phyloP scores from a whole-genome alignment of 1,284 basidiomycete species.

The Bjerkandera adusta region DNA sequence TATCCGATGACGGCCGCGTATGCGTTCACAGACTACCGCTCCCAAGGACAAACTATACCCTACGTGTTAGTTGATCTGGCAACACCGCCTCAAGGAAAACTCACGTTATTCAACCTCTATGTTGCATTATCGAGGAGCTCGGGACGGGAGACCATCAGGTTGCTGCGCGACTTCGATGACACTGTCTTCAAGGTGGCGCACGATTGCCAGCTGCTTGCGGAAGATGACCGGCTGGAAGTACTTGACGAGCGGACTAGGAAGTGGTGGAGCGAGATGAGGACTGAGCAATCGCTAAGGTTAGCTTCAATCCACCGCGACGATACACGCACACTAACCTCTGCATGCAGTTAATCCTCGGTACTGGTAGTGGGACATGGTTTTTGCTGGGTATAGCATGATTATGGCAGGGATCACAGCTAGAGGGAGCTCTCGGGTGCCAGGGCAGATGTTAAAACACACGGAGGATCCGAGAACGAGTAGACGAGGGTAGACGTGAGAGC shows the following conservation, averaged over 20 bases:
- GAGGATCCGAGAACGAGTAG: too few species aligned
- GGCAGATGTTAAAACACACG: too few species aligned
- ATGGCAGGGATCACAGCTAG: too few species aligned
- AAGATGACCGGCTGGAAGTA: conserved; percentile 4
- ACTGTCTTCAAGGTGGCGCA: neutral
- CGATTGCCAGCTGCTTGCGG: neutral
- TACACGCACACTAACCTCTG: too few species aligned
- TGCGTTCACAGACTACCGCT: conserved; percentile 33
- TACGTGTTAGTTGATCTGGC: conserved; percentile 31
- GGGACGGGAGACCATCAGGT: conserved; percentile 26
- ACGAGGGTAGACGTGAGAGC: neutral
- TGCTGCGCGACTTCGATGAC: conserved; percentile 20
- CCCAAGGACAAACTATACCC: conserved; percentile 32
- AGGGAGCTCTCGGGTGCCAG: too few species aligned
- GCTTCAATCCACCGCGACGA: too few species aligned
- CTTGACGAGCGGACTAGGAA: neutral
- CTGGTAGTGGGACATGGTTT: too few species aligned
- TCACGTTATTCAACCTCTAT: conserved; percentile 32
- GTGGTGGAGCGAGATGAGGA: conserved; percentile 2
- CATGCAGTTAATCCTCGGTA: too few species aligned
- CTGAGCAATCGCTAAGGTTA: too few species aligned
- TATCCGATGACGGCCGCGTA: conserved; percentile 31
- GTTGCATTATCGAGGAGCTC: conserved; percentile 32
- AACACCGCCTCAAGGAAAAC: conserved; percentile 24
- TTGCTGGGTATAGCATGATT: too few species aligned